Percentiles rank a stretch among this genome's conserved stretches.
Evolutionary conservation across 352 stramenopile genomes (phyloP).

Genomic region (Phytopythium sindhum): DNA sequence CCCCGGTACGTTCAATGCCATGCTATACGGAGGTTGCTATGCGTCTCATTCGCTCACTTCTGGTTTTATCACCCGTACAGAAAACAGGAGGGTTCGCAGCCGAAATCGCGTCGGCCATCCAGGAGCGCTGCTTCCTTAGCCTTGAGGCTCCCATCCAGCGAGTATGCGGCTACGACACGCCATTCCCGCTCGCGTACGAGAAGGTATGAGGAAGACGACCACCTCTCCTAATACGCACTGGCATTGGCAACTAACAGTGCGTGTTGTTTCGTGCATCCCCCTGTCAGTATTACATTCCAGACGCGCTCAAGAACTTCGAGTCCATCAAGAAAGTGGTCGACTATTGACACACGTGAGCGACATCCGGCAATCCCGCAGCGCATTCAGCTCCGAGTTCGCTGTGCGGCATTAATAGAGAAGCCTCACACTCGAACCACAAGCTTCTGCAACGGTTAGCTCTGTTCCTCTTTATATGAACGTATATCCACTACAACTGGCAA

Average conservation of each 20-base stretch:
- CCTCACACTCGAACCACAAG: not conserved
- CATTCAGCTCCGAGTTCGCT: not conserved
- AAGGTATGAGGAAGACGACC: constrained; percentile 45
- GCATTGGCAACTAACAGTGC: not conserved
- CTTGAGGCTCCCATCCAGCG: constrained; percentile 95
- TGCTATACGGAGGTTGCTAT: too few relatives aligned
- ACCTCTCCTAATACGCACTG: not conserved
- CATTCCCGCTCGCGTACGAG: constrained; percentile 96
- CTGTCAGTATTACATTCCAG: constrained; percentile 87
- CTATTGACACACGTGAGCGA: constrained; percentile 55
- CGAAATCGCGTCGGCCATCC: constrained; percentile 94
- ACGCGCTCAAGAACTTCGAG: constrained; percentile 94
- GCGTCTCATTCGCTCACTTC: constrained; percentile 1
- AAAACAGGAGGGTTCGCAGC: constrained; percentile 94
- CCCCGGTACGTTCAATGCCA: constrained; percentile 66
- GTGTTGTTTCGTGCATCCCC: not conserved
- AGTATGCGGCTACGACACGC: constrained; percentile 95
- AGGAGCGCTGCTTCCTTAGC: constrained; percentile 94
- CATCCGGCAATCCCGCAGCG: not conserved
- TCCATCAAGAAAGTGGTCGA: constrained; percentile 92
- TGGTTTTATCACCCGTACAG: constrained; percentile 17
- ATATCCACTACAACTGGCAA: not conserved
- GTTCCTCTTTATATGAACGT: not conserved
- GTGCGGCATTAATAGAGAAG: constrained; percentile 5
- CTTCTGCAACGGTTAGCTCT: not conserved